Evolutionary conservation across 495 filamentous ascomycete genomes (phyloP).

Genomic region (Penicillium cinerascens): DNA sequence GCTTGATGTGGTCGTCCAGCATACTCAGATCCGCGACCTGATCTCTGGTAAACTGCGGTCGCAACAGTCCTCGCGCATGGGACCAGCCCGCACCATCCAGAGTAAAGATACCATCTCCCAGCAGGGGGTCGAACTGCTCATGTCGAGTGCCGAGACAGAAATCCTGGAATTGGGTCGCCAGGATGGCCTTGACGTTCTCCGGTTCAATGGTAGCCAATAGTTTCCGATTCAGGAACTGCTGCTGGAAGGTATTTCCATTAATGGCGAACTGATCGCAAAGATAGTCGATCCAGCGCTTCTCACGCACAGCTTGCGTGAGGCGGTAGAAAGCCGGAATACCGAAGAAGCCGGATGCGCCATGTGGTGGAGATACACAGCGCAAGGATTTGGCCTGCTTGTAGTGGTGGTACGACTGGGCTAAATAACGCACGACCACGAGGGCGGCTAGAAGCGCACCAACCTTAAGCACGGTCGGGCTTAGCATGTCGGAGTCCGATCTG

Average conservation of each 20-base stretch:
- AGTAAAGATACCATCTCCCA: constrained; percentile 66
- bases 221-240: constrained; percentile 20
- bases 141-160: constrained; percentile 50
- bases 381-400: constrained; percentile 33
- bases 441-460: constrained; percentile 17
- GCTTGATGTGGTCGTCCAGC: constrained; percentile 55
- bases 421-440: constrained; percentile 25
- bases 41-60: constrained; percentile 51
- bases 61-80: constrained; percentile 50
- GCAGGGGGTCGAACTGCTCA: constrained; percentile 43
- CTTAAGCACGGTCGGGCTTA: constrained; percentile 17
- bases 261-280: constrained; percentile 26
- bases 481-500: constrained; percentile 16
- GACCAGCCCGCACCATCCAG: constrained; percentile 66
- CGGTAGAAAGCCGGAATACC: constrained; percentile 33
- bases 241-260: constrained; percentile 37
- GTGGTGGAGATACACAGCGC: constrained; percentile 30
- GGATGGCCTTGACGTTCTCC: constrained; percentile 81
- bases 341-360: constrained; percentile 19
- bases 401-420: constrained; percentile 24
- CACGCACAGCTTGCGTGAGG: constrained; percentile 26
- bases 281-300: constrained; percentile 35
- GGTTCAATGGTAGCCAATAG: constrained; percentile 64
- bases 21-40: constrained; percentile 47
- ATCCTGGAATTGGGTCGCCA: constrained; percentile 77